phyloP scores from a whole-genome alignment of 129 eudicot species.

The Kitagawia praeruptora region DNA sequence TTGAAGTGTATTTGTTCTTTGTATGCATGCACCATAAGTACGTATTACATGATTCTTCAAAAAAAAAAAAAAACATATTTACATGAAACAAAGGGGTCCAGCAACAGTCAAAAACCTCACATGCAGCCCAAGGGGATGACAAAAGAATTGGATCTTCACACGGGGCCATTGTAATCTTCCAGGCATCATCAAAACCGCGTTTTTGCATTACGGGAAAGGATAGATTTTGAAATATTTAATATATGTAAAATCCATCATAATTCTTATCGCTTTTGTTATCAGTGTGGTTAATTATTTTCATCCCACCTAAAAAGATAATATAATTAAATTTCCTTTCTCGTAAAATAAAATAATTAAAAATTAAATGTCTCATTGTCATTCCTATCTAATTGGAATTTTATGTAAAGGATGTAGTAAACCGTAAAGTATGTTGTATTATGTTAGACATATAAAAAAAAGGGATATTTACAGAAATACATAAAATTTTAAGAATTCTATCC shows the following conservation, averaged over 20 bases:
- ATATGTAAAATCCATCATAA: neutral
- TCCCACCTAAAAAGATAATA: neutral
- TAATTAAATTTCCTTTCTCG: neutral
- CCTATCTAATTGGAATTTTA: too few relatives aligned
- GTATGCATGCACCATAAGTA: too few relatives aligned
- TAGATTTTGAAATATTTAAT: neutral
- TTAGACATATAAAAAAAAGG: too few relatives aligned
- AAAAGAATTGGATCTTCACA: constrained; percentile 7
- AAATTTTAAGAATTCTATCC: too few relatives aligned
- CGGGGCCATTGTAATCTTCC: constrained; percentile 3
- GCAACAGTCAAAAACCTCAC: neutral
- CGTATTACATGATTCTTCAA: too few relatives aligned
- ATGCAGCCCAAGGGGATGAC: constrained; percentile 4
- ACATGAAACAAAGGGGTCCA: neutral
- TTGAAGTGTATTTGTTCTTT: too few relatives aligned
- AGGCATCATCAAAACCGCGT: constrained; percentile 25
- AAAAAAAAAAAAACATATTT: too few relatives aligned
- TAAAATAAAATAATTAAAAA: neutral
- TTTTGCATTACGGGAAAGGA: constrained; percentile 15
- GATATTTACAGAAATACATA: too few relatives aligned
- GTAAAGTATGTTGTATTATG: too few relatives aligned
- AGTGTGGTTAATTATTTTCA: neutral
- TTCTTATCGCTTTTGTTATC: neutral
- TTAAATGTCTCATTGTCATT: neutral
- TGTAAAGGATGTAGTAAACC: neutral